Evolutionary conservation across 2,329 filamentous ascomycete genomes (phyloP), one percentile per base, ranked within the genome.

Genomic region (Neophaeococcomyces aloes): DNA sequence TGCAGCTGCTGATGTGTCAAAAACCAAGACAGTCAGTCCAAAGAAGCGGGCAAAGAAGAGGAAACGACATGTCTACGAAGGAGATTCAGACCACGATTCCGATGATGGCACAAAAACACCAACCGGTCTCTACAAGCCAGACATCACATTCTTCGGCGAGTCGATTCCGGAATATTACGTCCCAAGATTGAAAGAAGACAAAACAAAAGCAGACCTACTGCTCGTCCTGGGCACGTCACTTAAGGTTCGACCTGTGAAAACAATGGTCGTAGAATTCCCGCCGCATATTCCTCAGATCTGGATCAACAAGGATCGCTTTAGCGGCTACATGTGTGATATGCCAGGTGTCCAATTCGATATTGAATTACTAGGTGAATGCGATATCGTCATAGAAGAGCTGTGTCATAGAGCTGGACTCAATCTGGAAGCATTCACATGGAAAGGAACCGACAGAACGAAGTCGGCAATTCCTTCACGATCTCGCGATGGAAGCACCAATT

Each of bases 91-190:
- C 74, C 37, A 75, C 79, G 2, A 86, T 85, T 45, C 79, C 94
- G 59, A 94, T 94, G 64, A 68, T 64, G 52, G 40, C 57, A 55
- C 14, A 2, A 29, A 21, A 13, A 38, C 29, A 30, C 41, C 41
- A 4, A 37, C 21, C 17, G 67, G 68, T 13, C 62, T 63, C 27
- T 59, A 62, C 55, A 62, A 75, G 72, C 91, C 91, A 7, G 89
- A 96, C 66, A 96, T 98, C 59, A 96, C 86, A 36, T 96, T 98
- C 69, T 96, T 96, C 57, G 89, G 89, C 54, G 91, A 98, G 66
- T 74, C 80, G 39, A 79, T 98, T 1, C 88, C 89, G 0, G 79
- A 85, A 54, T 76, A 78, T 53, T 98, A 98, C 64, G 83, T 83
- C 45, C 71, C 77, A 38, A 81, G 88, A 6, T 78, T 84, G n/a